Conservation (phyloP, 768 basidiomycete species). For the Auriscalpium microsporum region DNA sequence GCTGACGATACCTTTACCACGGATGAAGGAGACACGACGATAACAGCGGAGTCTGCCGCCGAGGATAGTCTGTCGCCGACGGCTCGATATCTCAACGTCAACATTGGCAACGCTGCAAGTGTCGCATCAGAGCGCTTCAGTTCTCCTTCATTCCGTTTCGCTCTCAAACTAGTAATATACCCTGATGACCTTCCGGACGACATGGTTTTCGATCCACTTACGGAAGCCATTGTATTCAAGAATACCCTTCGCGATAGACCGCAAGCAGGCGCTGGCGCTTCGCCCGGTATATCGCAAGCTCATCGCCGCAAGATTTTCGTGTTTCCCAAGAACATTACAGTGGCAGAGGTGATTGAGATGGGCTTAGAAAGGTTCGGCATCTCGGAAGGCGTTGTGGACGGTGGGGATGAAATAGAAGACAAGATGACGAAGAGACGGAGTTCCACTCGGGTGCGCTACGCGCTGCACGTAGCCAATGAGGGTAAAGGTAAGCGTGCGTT, state of each 20-base stretch:
- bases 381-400: conserved; percentile 93
- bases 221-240: conserved; percentile 91
- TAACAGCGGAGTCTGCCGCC: conserved; percentile 30
- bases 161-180: conserved; percentile 80
- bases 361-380: conserved; percentile 93
- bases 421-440: conserved; percentile 78
- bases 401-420: conserved; percentile 96
- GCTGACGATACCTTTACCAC: conserved; percentile 32
- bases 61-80: conserved; percentile 20
- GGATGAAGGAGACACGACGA: conserved; percentile 34
- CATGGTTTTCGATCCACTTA: conserved; percentile 88
- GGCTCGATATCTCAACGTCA: conserved; percentile 32
- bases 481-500: conserved; percentile 51
- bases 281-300: conserved; percentile 48
- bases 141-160: conserved; percentile 78
- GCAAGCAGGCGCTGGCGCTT: conserved; percentile 31
- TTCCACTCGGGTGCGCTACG: conserved; percentile 71
- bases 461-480: conserved; percentile 48
- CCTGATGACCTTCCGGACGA: conserved; percentile 90
- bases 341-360: conserved; percentile 92
- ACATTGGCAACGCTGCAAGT: conserved; percentile 29
- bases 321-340: conserved; percentile 91
- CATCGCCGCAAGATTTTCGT: conserved; percentile 77
- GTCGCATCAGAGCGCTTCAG: conserved; percentile 67
- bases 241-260: conserved; percentile 54